A percentile compares a stretch with the other conserved stretches of the same genome.
These are phyloP conservation scores for Ceratocystis albifundus DNA, from an alignment of 2,329 filamentous ascomycete genomes.

Conservation along the genomic window DNA sequence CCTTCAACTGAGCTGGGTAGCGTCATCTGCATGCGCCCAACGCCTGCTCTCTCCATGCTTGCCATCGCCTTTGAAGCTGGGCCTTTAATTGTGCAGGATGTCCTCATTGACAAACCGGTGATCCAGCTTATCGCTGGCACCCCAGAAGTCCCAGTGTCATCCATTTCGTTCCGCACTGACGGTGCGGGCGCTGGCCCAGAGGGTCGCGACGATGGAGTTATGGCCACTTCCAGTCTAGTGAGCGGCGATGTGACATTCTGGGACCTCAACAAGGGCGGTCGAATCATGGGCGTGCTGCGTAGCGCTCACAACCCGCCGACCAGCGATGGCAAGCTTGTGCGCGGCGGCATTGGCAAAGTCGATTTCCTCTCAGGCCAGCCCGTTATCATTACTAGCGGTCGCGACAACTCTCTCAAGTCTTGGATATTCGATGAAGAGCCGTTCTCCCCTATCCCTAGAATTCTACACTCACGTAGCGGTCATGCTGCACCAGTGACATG, in stretches of 20 bases:
- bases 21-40: conserved; percentile 77
- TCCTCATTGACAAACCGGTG: conserved; percentile 63
- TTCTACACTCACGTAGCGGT: conserved; percentile 74
- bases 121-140: conserved; percentile 57
- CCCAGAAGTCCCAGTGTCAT: conserved; percentile 56
- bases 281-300: conserved; percentile 74
- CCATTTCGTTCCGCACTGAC: conserved; percentile 83
- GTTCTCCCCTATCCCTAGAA: conserved; percentile 74
- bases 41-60: conserved; percentile 71
- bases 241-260: conserved; percentile 89
- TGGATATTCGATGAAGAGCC: conserved; percentile 95
- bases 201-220: conserved; percentile 73
- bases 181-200: conserved; percentile 79
- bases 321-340: conserved; percentile 41
- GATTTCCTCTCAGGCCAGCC: conserved; percentile 86
- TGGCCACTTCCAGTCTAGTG: conserved; percentile 73
- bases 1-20: conserved; percentile 59
- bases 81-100: conserved; percentile 66
- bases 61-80: conserved; percentile 80
- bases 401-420: conserved; percentile 86
- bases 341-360: conserved; percentile 71
- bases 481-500: conserved; percentile 78
- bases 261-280: conserved; percentile 84
- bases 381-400: conserved; percentile 77
- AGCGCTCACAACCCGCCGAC: conserved; percentile 75